Evolutionary conservation across 768 basidiomycete genomes (phyloP), one percentile per base, ranked within the genome.

Genomic region (Trametes meyenii): DNA sequence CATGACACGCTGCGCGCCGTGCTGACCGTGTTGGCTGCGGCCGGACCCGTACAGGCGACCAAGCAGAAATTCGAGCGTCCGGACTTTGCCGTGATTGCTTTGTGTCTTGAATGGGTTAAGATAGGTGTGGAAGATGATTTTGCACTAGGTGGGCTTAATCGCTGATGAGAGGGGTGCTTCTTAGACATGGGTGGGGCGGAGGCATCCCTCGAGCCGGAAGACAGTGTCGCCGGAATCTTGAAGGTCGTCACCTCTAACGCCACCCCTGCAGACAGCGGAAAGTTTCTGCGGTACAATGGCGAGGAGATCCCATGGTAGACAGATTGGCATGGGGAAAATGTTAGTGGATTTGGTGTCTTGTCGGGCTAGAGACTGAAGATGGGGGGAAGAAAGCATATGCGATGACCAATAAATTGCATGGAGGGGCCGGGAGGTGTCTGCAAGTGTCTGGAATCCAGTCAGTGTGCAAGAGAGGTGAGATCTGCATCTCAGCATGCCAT

Each of bases 271-370:
- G 60, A 71, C 38, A 71, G 73, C 8, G 75, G 77, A 19, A 71
- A 68, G 52, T 75, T 74, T 54, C 55, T 69, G 50, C 56, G 69
- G 35, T 71, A 74, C 60, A 68, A 72, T 35, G 76, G 76, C 5
- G 61, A 71, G 19, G 55, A 39, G 8, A 13, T 75, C 11, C 68
- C 72, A 24, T 76, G 76, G 75, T 77, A 24, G 24, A n/a, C 29
- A 3, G 29, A 8, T 33, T 33, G 29, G n/a, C n/a, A n/a, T n/a
- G n/a, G n/a, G n/a, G n/a, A n/a, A 33, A 33, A 8, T 33, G 8
- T 33, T 3, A 33, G 29, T 33, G 8, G 8, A 8, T 8, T 33
- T 33, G 4, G 29, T 3, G 29, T 33, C 29, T 33, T 3, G 29
- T 3, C 29, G 29, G 8, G 4, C 29, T 33, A 33, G 29, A 33